Conservation (phyloP, 2,329 filamentous ascomycete genomes). For the Alternaria rosae region DNA sequence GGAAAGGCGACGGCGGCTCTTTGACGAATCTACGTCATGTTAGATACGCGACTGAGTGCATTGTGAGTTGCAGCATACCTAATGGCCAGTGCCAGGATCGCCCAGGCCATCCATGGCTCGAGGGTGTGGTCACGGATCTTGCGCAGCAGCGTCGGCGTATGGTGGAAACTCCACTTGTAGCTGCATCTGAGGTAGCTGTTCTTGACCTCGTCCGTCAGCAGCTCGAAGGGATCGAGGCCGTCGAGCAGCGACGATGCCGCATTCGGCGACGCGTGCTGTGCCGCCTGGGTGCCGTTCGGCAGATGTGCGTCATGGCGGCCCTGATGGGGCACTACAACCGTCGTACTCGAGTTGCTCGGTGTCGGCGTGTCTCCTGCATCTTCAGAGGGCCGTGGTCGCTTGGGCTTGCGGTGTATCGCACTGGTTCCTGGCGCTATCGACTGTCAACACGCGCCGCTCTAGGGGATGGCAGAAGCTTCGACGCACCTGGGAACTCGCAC, state of each 20-base stretch:
- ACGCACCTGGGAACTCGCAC: slow-evolving; percentile 32
- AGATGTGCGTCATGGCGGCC: slow-evolving; percentile 31
- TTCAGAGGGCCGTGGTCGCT: slow-evolving; percentile 43
- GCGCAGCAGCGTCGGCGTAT: slow-evolving; percentile 50
- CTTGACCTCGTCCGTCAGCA: slow-evolving; percentile 53
- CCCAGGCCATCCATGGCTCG: slow-evolving; percentile 51
- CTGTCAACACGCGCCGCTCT: neutral
- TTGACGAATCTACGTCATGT: slow-evolving; percentile 43
- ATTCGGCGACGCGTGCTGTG: slow-evolving; percentile 28
- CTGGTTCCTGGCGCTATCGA: slow-evolving; percentile 48
- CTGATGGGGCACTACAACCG: slow-evolving; percentile 20
- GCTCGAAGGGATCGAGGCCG: slow-evolving; percentile 47
- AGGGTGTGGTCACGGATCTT: slow-evolving; percentile 49
- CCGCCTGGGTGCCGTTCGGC: slow-evolving; percentile 37
- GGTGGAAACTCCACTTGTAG: slow-evolving; percentile 55
- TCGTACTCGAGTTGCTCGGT: slow-evolving; percentile 1
- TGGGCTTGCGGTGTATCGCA: slow-evolving; percentile 48
- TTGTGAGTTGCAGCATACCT: slow-evolving; percentile 31
- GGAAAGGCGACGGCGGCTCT: slow-evolving; percentile 46
- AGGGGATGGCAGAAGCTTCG: neutral
- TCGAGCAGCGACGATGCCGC: slow-evolving; percentile 41
- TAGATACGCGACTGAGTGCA: neutral
- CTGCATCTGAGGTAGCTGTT: slow-evolving; percentile 51
- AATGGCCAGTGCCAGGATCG: slow-evolving; percentile 52
- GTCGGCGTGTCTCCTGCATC: slow-evolving; percentile 31